A percentile compares a stretch with the other conserved stretches of the same genome.
These are phyloP conservation scores for Calonectria multiphialidica DNA, from an alignment of 2,329 filamentous ascomycete genomes.

Conservation along the genomic window DNA sequence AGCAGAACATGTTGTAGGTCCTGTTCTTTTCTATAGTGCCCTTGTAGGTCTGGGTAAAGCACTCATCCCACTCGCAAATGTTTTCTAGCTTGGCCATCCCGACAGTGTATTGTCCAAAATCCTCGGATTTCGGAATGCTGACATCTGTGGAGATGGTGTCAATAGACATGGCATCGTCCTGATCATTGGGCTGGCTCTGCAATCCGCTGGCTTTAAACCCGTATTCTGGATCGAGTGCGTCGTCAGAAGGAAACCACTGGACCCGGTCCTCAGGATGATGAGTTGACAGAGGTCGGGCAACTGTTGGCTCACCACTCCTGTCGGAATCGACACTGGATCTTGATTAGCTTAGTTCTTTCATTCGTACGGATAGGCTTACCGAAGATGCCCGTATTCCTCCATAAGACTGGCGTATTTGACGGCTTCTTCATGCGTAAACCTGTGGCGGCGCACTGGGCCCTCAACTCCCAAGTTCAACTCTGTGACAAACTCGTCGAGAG, in stretches of 20 bases:
- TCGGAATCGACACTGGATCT: constrained; percentile 1
- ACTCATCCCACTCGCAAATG: background rate
- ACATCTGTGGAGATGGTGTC: constrained; percentile 31
- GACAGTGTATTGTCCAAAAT: constrained; percentile 24
- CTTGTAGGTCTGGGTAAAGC: background rate
- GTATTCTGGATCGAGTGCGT: background rate
- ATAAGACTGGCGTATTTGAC: constrained; percentile 18
- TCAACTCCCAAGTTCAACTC: constrained; percentile 39
- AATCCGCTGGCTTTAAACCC: too few relatives aligned
- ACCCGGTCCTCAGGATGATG: constrained; percentile 40
- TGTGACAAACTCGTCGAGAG: constrained; percentile 36
- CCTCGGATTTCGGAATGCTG: constrained; percentile 18
- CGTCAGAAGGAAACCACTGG: constrained; percentile 21
- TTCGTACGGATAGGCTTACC: constrained; percentile 18
- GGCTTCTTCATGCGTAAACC: constrained; percentile 39
- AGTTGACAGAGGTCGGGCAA: constrained; percentile 2
- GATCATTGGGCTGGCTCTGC: background rate
- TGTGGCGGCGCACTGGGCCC: constrained; percentile 34
- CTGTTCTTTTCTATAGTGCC: constrained; percentile 14
- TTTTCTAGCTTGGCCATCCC: constrained; percentile 32
- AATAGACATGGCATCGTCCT: constrained; percentile 14
- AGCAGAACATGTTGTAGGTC: constrained; percentile 32
- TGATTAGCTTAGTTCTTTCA: constrained; percentile 19
- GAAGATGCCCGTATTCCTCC: constrained; percentile 18
- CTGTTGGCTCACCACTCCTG: background rate